Base-by-base conservation (phyloP, 495 filamentous ascomycete species). In the Apiosordaria backusii region DNA sequence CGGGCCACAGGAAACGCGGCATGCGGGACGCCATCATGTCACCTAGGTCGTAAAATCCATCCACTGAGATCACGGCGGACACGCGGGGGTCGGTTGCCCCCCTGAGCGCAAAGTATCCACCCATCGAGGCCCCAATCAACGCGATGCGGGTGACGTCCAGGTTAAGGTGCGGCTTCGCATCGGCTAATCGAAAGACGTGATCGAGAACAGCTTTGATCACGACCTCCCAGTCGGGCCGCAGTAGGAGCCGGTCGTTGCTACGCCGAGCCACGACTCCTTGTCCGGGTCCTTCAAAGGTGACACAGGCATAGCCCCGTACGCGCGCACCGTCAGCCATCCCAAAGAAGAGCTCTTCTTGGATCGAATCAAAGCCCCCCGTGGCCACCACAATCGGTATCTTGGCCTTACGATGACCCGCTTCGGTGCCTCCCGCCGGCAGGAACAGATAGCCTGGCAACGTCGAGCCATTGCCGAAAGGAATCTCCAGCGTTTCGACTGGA, bases 211-310 rank as follows among this genome's bases (percentile, higher is more conserved):
- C 1, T 21, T 40, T 21, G 0, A 40, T 55, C 0, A 76, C 72
- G 2, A 66, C 60, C 45, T 79, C 75, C 64, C 67, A 77, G 70
- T 81, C 79, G 0, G 76, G 74, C 0, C 77, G 76, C 71, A 85
- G 70, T 1, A 15, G 25, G 3, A 77, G 3, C 13, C 66, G 67
- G 40, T 81, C 53, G 0, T 70, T 66, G 0, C 73, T 69, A 45
- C 35, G 35, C 16, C 35, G 35, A 0, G 83, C 71, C 0, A 73
- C 53, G 1, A 81, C 62, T 0, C 83, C 83, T 62, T 86, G 84
- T 0, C 84, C 83, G 0, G 84, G 84, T 0, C 82, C 83, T 2
- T 85, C 83, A 50, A 80, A 81, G 0, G 72, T 78, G 4, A 86
- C 54, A 0, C 78, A 77, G 0, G 83, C 81, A 64, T 86, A 87